Evolutionary conservation across 2,329 filamentous ascomycete species (phyloP), one percentile per base, ranked within the genome.

Genomic region (Elsinoe fawcettii): DNA sequence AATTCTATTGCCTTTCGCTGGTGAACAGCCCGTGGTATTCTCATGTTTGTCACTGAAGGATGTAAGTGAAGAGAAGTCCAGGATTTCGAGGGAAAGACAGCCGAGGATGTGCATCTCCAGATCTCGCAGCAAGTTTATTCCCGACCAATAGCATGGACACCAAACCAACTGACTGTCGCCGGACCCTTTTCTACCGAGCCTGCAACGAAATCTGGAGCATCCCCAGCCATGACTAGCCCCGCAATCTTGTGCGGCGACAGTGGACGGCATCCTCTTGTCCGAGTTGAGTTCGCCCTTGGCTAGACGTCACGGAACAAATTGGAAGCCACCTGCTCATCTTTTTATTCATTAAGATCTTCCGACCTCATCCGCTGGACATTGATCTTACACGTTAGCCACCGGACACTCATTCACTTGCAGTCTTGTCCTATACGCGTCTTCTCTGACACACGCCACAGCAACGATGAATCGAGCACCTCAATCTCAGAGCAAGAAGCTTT

Each of bases 401-500:
- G 14, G 14, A 37, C 34, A 12, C 34, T 37, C 11, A 12, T 37
- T 3, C 14, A 37, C 11, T n/a, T 37, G 34, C 34, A 37, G 34
- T 12, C 3, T 37, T n/a, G 34, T 37, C 9, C 34, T n/a, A 37
- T 37, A 37, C 34, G 14, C 34, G 5, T 37, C 27, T 30, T 5
- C 27, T 30, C 9, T 30, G n/a, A n/a, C n/a, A n/a, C n/a, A n/a
- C n/a, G n/a, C n/a, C n/a, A 41, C 59, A 58, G 64, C 65, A 61
- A 67, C 63, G 58, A 76, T 76, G 74, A 76, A 75, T 58, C 74
- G 63, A n/a, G n/a, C 39, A 34, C 30, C 39, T 25, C 54, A 49
- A 25, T 20, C 54, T 67, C 62, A 70, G 43, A 72, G 69, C 67
- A 73, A 72, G 34, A 75, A 76, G 70, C 74, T 78, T 63, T 74